phyloP scores from a whole-genome alignment of 108 stramenopile species.

The Fragilaria crotonensis region DNA sequence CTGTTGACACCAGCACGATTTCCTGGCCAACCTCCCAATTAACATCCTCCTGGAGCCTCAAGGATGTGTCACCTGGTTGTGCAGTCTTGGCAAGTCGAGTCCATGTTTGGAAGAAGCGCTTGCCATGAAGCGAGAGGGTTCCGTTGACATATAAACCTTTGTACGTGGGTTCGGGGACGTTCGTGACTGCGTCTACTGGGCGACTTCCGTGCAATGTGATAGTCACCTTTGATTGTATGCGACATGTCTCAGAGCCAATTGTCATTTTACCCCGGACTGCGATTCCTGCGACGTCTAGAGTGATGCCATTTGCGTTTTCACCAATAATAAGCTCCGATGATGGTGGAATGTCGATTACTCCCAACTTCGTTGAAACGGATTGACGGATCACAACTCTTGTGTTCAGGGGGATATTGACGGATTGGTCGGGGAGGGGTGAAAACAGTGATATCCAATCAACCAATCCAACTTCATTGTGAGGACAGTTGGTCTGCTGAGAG shows the following conservation, averaged over 20 bases:
- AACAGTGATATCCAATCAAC: neutral
- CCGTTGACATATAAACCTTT: conserved; percentile 38
- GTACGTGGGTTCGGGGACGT: conserved; percentile 6
- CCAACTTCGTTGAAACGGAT: conserved; percentile 4
- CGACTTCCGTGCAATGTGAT: conserved; percentile 35
- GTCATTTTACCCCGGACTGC: conserved; percentile 25
- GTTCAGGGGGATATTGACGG: conserved; percentile 14
- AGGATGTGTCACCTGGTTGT: conserved; percentile 6
- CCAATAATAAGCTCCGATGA: conserved; percentile 28
- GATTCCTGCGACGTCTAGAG: conserved; percentile 14
- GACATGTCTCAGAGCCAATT: conserved; percentile 23
- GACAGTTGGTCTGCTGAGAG: neutral
- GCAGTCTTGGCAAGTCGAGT: conserved; percentile 29
- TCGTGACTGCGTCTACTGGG: conserved; percentile 13
- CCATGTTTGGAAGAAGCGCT: conserved; percentile 28
- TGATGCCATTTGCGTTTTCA: conserved; percentile 16
- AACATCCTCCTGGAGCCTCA: conserved; percentile 26
- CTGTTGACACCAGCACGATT: conserved; percentile 28
- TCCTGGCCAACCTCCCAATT: conserved; percentile 40
- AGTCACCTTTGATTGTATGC: conserved; percentile 12
- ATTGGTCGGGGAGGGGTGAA: neutral
- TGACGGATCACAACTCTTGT: conserved; percentile 12
- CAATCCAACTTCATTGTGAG: neutral
- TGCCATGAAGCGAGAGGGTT: conserved; percentile 26
- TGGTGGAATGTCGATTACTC: conserved; percentile 23